Conservation (phyloP, 164 flowering plant genomes). For the Piper longum region DNA sequence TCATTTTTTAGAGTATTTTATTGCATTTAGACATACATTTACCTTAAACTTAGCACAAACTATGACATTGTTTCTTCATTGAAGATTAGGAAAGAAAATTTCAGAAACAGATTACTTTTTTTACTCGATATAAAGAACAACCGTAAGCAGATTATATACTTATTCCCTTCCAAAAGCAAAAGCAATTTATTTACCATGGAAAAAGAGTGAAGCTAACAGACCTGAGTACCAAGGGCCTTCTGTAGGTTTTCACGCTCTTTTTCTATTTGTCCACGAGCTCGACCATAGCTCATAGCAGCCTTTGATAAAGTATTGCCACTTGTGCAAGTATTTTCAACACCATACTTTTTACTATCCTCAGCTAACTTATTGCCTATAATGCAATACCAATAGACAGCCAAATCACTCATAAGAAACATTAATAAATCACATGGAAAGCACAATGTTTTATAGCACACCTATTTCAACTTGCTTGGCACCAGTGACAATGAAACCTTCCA, state of each 20-base stretch:
- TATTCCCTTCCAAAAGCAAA: neutral
- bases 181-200: neutral
- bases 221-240: constrained; percentile 91
- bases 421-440: neutral
- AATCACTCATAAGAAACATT: neutral
- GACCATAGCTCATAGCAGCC: constrained; percentile 58
- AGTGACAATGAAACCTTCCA: constrained; percentile 73
- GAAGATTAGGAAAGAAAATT: too few species aligned
- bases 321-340: constrained; percentile 76
- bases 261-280: constrained; percentile 74
- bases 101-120: too few species aligned
- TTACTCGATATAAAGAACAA: too few species aligned
- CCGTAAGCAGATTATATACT: too few species aligned
- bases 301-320: constrained; percentile 64
- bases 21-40: too few species aligned
- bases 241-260: constrained; percentile 68
- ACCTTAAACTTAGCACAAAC: too few species aligned
- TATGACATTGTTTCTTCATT: too few species aligned
- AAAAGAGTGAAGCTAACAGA: constrained; percentile 13
- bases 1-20: neutral
- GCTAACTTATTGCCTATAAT: constrained; percentile 70
- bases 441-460: constrained; percentile 29
- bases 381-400: neutral
- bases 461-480: constrained; percentile 91
- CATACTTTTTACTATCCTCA: constrained; percentile 84